phyloP scores from a whole-genome alignment of 2,329 filamentous ascomycete species.

The Exophiala alcalophila region DNA sequence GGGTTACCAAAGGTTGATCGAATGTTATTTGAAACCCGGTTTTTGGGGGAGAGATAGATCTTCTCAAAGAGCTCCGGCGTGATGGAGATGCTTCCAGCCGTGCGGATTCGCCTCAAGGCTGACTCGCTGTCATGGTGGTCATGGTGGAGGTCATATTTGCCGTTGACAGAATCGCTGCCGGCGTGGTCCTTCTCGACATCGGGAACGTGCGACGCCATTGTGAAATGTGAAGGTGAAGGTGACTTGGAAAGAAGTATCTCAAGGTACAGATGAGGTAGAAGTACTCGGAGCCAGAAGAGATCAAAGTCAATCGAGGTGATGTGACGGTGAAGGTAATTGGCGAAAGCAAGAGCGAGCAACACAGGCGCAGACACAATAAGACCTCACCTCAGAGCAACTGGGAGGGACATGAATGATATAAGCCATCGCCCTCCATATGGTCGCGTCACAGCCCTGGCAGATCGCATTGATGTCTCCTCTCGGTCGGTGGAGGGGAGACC shows the following conservation, averaged over 20 bases:
- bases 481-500: conserved; percentile 28
- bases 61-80: conserved; percentile 38
- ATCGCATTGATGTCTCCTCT: conserved; percentile 24
- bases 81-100: conserved; percentile 48
- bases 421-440: conserved; percentile 4
- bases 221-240: too few relatives aligned
- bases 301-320: conserved; percentile 1
- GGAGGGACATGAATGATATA: conserved; percentile 20
- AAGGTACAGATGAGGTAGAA: conserved; percentile 2
- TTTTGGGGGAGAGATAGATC: conserved; percentile 38
- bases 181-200: conserved; percentile 32
- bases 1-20: conserved; percentile 36
- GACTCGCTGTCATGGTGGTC: conserved; percentile 29
- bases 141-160: conserved; percentile 31
- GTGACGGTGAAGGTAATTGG: conserved; percentile 5
- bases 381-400: neutral
- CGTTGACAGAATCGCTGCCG: conserved; percentile 29
- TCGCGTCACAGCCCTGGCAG: conserved; percentile 19
- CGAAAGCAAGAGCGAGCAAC: conserved; percentile 6
- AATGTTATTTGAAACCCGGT: conserved; percentile 34
- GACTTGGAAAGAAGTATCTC: neutral
- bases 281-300: neutral
- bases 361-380: conserved; percentile 11
- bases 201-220: conserved; percentile 25
- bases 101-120: conserved; percentile 47